phyloP scores from a whole-genome alignment of 2,329 filamentous ascomycete genomes.

The Rutstroemia sp. region DNA sequence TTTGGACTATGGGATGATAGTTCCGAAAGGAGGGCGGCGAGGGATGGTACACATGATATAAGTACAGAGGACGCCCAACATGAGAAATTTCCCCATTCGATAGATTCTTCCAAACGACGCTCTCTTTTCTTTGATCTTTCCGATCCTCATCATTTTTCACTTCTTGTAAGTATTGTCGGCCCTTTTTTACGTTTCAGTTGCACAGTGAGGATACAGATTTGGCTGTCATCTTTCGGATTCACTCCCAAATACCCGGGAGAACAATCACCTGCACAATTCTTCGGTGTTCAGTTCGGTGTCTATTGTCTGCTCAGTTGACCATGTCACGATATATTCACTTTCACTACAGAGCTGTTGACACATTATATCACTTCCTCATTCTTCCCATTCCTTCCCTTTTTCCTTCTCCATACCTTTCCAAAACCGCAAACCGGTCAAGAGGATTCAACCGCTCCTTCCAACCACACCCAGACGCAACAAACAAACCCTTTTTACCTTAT shows the following conservation, averaged over 20 bases:
- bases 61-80: background rate
- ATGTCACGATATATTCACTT: too few species aligned
- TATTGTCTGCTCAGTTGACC: too few species aligned
- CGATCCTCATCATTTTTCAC: background rate
- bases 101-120: background rate
- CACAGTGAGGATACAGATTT: too few species aligned
- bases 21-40: background rate
- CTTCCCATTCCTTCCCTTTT: background rate
- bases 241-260: too few species aligned
- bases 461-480: background rate
- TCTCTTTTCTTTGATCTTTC: conserved; percentile 3
- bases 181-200: too few species aligned
- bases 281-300: too few species aligned
- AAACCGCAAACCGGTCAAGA: background rate
- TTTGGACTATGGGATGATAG: conserved; percentile 5
- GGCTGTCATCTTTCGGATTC: too few species aligned
- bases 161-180: background rate
- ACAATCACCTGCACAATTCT: too few species aligned
- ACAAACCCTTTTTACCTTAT: background rate
- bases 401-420: background rate
- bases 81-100: background rate
- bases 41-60: background rate
- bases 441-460: background rate
- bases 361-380: too few species aligned
- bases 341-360: too few species aligned